Base-by-base conservation (phyloP, 116 monocot genomes). In the Thalassia testudinum region DNA sequence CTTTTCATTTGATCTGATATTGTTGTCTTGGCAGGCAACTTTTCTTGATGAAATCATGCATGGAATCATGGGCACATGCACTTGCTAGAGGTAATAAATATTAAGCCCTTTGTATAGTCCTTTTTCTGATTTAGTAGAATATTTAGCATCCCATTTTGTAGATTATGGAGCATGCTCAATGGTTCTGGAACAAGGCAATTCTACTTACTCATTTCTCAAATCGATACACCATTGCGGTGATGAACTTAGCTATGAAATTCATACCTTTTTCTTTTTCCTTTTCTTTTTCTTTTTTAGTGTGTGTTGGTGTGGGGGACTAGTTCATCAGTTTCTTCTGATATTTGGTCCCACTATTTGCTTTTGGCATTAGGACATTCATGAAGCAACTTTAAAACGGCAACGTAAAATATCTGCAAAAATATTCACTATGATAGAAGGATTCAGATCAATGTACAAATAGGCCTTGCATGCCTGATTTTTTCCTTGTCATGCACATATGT, bases 191-290 rank as follows among this genome's bases (percentile, higher is more conserved):
- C 72, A 79, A 88, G 58, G 57, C 89, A n/a, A 85, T 97, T 38
- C 55, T 97, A 23, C 82, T 97, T 28, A 97, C 89, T 0, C 85
- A 97, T 72, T 97, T 97, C 42, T 97, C 95, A 28, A 75, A 85
- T 16, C 70, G 95, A 37, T 97, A 97, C 53, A 88, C 79, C 70
- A 57, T 77, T 23, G 95, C 88, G 89, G 95, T 82, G 30, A 24
- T 14, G 22, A 10, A 27, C 24, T 11, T 43, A 17, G 27, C 0
- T n/a, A n/a, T n/a, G n/a, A n/a, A 12, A 24, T 34, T 2, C 8
- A 13, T 24, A 20, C 1, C 6, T 5, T n/a, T 43, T 12, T 26
- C 16, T 21, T 1, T 20, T 26, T 18, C n/a, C n/a, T n/a, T n/a
- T n/a, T n/a, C 43, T 40, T 26, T n/a, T n/a, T n/a, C n/a, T n/a